Conservation (phyloP, 805 yeast species). For the Saturnispora quitensis region DNA sequence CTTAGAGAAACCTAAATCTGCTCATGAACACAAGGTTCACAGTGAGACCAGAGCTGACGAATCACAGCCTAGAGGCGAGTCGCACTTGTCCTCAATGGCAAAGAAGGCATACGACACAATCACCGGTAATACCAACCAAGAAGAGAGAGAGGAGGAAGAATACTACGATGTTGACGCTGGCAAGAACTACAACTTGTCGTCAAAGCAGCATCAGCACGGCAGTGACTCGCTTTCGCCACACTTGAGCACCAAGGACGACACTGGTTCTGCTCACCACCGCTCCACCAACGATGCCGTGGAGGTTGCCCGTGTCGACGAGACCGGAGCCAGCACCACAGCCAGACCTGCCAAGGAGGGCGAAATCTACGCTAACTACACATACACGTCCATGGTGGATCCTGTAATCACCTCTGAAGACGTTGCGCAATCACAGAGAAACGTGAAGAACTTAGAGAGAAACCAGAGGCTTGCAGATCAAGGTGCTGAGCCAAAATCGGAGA, state of each 20-base stretch:
- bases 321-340: not conserved
- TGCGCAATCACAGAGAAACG: constrained; percentile 4
- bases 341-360: not conserved
- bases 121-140: not conserved
- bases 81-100: constrained; percentile 4
- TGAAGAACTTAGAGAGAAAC: not conserved
- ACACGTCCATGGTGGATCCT: constrained; percentile 24
- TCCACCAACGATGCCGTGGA: not conserved
- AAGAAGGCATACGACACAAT: constrained; percentile 6
- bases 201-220: not conserved
- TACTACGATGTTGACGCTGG: not conserved
- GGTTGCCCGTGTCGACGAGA: not conserved
- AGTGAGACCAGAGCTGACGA: not conserved
- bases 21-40: not conserved
- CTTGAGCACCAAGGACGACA: not conserved
- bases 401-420: constrained; percentile 17
- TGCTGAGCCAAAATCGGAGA: not conserved
- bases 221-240: not conserved
- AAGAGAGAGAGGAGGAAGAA: not conserved
- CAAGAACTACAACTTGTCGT: not conserved
- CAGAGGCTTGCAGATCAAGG: not conserved
- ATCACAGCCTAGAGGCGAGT: constrained; percentile 9
- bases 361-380: constrained; percentile 15
- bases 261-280: not conserved
- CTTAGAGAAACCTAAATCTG: not conserved